Evolutionary conservation across 768 basidiomycete species (phyloP).

Genomic region (Xerocomellus dryophilus): DNA sequence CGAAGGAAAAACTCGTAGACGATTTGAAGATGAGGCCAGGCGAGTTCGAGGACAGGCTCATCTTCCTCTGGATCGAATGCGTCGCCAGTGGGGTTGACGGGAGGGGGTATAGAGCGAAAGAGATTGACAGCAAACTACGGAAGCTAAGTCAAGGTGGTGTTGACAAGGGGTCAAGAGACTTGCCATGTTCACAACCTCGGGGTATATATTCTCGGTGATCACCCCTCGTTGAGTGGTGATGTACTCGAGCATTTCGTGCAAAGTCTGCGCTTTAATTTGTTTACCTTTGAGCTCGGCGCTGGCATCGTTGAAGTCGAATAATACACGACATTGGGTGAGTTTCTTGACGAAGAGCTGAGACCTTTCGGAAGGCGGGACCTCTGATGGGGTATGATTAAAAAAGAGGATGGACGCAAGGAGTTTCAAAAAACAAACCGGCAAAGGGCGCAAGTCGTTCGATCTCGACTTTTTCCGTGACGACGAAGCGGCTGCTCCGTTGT

Average conservation of each 20-base stretch:
- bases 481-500: conserved; percentile 94
- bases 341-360: conserved; percentile 91
- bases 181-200: conserved; percentile 98
- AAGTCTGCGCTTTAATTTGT: conserved; percentile 96
- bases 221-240: conserved; percentile 95
- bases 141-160: conserved; percentile 6
- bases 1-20: conserved; percentile 99
- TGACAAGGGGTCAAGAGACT: conserved; percentile 26
- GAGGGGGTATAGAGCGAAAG: conserved; percentile 99
- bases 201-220: conserved; percentile 96
- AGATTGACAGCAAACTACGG: conserved; percentile 93
- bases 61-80: conserved; percentile 99
- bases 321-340: conserved; percentile 90
- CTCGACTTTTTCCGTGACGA: conserved; percentile 94
- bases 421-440: conserved; percentile 48
- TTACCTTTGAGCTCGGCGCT: conserved; percentile 95
- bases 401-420: conserved; percentile 10
- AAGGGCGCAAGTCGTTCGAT: conserved; percentile 93
- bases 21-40: conserved; percentile 99
- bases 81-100: conserved; percentile 96
- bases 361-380: conserved; percentile 85
- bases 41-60: conserved; percentile 96
- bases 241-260: conserved; percentile 98
- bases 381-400: conserved; percentile 39
- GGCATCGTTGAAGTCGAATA: conserved; percentile 99